phyloP scores from a whole-genome alignment of 805 yeast species.

The Yarrowia alimentaria region DNA sequence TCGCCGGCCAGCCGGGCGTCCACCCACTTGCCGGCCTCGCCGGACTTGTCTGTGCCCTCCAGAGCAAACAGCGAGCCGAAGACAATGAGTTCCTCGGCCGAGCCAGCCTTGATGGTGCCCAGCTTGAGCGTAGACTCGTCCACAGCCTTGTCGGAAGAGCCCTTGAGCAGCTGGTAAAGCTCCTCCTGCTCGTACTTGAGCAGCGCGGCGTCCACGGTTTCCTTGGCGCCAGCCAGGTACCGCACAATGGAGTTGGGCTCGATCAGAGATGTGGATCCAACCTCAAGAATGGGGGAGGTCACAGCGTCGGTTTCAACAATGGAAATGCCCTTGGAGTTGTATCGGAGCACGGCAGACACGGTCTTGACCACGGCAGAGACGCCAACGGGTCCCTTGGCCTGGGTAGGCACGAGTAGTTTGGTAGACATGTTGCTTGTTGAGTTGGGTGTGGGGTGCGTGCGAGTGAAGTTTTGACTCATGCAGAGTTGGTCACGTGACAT shows the following conservation, averaged over 20 bases:
- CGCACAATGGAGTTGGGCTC: conserved; percentile 57
- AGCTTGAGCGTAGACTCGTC: conserved; percentile 33
- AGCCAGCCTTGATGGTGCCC: conserved; percentile 36
- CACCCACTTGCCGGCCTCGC: conserved; percentile 33
- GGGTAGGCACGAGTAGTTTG: conserved; percentile 24
- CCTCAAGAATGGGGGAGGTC: conserved; percentile 11
- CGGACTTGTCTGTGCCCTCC: conserved; percentile 38
- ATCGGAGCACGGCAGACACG: conserved; percentile 24
- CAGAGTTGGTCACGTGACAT: no score
- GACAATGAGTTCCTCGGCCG: conserved; percentile 45
- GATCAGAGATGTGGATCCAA: conserved; percentile 24
- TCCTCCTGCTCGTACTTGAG: conserved; percentile 43
- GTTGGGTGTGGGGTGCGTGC: neutral
- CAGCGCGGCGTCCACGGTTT: conserved; percentile 29
- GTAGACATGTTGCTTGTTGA: conserved; percentile 17
- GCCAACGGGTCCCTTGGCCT: conserved; percentile 19
- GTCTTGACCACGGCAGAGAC: conserved; percentile 26
- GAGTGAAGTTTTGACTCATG: conserved; percentile 24
- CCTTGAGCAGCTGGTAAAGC: conserved; percentile 41
- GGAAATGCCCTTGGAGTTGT: conserved; percentile 9
- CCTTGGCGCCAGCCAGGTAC: conserved; percentile 40
- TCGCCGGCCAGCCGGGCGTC: conserved; percentile 16
- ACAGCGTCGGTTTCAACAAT: conserved; percentile 13
- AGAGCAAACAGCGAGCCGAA: conserved; percentile 48
- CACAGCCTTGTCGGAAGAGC: conserved; percentile 33